Evolutionary conservation across 352 stramenopile species (phyloP).

Genomic region (Pythium apleroticum): DNA sequence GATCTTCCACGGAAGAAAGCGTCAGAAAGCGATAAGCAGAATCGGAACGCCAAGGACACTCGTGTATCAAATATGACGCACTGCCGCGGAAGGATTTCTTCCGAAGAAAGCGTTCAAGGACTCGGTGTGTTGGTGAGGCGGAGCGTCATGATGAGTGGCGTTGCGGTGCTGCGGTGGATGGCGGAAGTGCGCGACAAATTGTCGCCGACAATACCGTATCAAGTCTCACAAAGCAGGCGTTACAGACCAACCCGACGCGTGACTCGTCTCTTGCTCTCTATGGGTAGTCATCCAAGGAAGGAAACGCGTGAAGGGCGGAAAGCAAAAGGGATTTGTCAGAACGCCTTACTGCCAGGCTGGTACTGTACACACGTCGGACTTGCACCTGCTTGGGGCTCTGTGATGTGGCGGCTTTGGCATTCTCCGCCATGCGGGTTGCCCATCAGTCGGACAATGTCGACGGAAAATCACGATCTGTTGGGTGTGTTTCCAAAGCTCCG

Average conservation of each 20-base stretch:
- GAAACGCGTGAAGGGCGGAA: neutral
- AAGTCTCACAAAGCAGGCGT: neutral
- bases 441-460: neutral
- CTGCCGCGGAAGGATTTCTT: too few relatives aligned
- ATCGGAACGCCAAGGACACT: slow-evolving; percentile 1
- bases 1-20: slow-evolving; percentile 23
- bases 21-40: neutral
- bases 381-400: neutral
- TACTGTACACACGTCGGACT: too few relatives aligned
- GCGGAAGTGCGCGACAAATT: neutral
- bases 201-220: too few relatives aligned
- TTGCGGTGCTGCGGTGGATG: neutral
- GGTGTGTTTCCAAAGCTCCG: neutral
- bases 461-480: neutral
- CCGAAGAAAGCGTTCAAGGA: neutral
- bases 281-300: neutral
- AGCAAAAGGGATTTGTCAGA: neutral
- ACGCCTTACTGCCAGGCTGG: neutral
- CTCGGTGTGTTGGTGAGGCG: neutral
- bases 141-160: neutral
- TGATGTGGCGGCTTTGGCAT: neutral
- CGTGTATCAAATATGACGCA: too few relatives aligned
- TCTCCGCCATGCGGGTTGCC: neutral
- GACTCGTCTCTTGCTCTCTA: slow-evolving; percentile 1
- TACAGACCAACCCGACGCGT: neutral